A percentile compares a stretch with the other conserved stretches of the same genome.
phyloP scores from a whole-genome alignment of 2,329 filamentous ascomycete species.

The Phaeosphaeria sp. region DNA sequence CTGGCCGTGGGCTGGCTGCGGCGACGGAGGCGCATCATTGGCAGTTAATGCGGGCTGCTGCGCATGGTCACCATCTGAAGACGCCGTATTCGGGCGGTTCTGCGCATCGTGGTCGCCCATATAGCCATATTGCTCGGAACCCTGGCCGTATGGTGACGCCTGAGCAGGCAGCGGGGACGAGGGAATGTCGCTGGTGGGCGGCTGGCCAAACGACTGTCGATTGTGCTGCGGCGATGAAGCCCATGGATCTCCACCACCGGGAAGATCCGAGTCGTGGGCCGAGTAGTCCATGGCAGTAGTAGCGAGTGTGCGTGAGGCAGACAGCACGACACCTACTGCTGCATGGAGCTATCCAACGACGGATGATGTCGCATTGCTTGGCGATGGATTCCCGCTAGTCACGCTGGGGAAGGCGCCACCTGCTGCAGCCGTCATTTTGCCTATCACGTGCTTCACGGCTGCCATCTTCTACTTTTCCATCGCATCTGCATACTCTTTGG shows the following conservation, averaged over 20 bases:
- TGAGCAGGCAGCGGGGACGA: constrained; percentile 50
- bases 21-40: constrained; percentile 36
- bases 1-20: constrained; percentile 36
- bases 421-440: constrained; percentile 18
- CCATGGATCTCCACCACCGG: constrained; percentile 68
- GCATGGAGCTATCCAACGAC: constrained; percentile 20
- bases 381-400: constrained; percentile 24
- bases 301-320: constrained; percentile 28
- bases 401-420: constrained; percentile 36
- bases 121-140: constrained; percentile 44
- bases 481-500: constrained; percentile 26
- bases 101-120: constrained; percentile 41
- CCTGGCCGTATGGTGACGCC: constrained; percentile 48
- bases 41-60: constrained; percentile 36
- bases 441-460: constrained; percentile 33
- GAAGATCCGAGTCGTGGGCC: constrained; percentile 63
- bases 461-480: constrained; percentile 10
- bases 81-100: constrained; percentile 32
- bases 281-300: constrained; percentile 69
- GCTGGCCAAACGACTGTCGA: constrained; percentile 55
- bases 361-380: constrained; percentile 28
- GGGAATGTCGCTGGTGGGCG: constrained; percentile 51
- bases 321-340: constrained; percentile 23
- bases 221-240: constrained; percentile 64
- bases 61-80: constrained; percentile 46